Evolutionary conservation across 2,329 filamentous ascomycete genomes (phyloP).

Genomic region (Fusarium sulawesiense): DNA sequence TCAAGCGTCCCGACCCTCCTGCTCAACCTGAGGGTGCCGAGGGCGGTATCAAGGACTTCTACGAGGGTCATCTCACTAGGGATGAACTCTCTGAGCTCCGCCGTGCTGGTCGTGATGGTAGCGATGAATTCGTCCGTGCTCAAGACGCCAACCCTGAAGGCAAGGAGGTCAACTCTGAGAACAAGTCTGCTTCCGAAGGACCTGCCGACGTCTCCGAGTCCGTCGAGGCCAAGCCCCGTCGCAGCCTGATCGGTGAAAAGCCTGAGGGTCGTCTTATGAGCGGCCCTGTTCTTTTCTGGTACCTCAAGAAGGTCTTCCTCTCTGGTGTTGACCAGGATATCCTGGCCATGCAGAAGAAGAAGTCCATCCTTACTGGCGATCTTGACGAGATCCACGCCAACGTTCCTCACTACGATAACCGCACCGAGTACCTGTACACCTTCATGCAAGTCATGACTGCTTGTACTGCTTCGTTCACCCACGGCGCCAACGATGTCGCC

Average conservation of each 20-base stretch:
- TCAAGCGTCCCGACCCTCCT: conserved; percentile 56
- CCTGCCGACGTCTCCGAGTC: conserved; percentile 2
- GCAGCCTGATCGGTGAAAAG: conserved; percentile 37
- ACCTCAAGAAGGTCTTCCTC: conserved; percentile 42
- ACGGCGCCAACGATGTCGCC: conserved; percentile 75
- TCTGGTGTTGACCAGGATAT: conserved; percentile 47
- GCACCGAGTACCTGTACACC: conserved; percentile 67
- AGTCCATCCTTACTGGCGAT: conserved; percentile 64
- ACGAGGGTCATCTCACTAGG: conserved; percentile 65
- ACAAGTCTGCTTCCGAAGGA: conserved; percentile 19
- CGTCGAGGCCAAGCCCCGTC: conserved; percentile 22
- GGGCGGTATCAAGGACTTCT: conserved; percentile 63
- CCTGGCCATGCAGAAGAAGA: conserved; percentile 48
- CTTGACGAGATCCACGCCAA: conserved; percentile 66
- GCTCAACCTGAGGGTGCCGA: conserved; percentile 76
- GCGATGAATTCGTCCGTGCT: conserved; percentile 41
- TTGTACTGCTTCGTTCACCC: conserved; percentile 71
- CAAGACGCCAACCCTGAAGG: conserved; percentile 24
- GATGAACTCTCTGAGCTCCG: conserved; percentile 60
- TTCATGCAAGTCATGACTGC: conserved; percentile 72
- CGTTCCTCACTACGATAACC: conserved; percentile 70
- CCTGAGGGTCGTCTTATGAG: conserved; percentile 30
- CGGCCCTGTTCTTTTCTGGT: conserved; percentile 40
- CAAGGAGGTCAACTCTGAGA: conserved; percentile 40
- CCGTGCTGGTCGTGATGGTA: conserved; percentile 47